phyloP scores from a whole-genome alignment of 495 filamentous ascomycete species.

The Talaromyces trachyspermus region DNA sequence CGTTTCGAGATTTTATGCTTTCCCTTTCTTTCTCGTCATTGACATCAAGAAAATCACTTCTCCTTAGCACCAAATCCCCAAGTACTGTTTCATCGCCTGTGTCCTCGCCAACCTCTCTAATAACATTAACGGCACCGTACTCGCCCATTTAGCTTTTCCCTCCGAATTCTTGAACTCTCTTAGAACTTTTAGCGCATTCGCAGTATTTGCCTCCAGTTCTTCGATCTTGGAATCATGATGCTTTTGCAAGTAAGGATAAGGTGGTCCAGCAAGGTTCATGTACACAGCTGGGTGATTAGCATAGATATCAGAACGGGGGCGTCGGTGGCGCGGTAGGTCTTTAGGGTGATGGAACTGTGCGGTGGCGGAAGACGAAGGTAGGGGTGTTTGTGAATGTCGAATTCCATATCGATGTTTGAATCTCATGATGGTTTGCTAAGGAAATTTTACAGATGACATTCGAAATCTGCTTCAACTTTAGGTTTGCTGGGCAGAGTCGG shows the following conservation, averaged over 20 bases:
- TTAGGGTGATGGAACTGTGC: neutral
- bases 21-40: neutral
- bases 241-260: neutral
- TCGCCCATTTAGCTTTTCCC: neutral
- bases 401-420: too few species aligned
- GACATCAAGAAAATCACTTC: slow-evolving; percentile 1
- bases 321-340: neutral
- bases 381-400: neutral
- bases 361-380: slow-evolving; percentile 1
- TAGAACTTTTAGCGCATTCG: neutral
- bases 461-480: too few species aligned
- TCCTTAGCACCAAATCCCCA: neutral
- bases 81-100: neutral
- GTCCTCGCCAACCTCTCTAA: neutral
- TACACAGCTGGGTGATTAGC: slow-evolving; percentile 2
- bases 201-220: neutral
- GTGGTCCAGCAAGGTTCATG: neutral
- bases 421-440: neutral
- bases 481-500: too few species aligned
- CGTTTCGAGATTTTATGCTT: neutral
- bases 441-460: neutral
- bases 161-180: neutral
- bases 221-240: slow-evolving; percentile 1
- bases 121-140: neutral
- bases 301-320: neutral